Base-by-base conservation (phyloP, 768 basidiomycete species). In the Pulveroboletus sp. region DNA sequence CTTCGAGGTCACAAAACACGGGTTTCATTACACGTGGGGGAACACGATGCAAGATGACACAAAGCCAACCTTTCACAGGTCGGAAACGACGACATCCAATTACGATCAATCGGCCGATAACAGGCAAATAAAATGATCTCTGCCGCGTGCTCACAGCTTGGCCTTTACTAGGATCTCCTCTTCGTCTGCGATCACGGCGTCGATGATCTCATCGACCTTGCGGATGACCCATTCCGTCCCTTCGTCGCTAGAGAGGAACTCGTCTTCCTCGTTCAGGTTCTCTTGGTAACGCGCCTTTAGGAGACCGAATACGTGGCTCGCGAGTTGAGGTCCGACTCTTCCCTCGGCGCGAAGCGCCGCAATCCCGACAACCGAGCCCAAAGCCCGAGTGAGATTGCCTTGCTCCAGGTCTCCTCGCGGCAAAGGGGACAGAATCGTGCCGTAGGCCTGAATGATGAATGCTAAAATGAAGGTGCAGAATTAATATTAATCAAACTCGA, bases 181-280 rank as follows among this genome's bases (percentile, higher is more conserved):
- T 45, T 67, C 72, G 58, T 68, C 74, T 65, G 75, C 70, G 63
- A 74, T 76, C 58, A 89, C 81, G 51, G 82, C 83, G 68, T 89
- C 87, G 55, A 86, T 74, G 68, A 93, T 79, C 60, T 82, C 76
- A 72, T 94, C 92, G 45, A 91, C 81, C 41, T 80, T 86, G 61
- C 85, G 82, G 60, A 93, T 73, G 43, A 93, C 83, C 92, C 92
- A 94, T 70, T 87, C 86, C 17, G 87, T 80, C 29, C 92, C 92
- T 67, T 92, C 87, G 63, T 93, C 91, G 52, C 79, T 86, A 20
- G 86, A 76, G 34, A 94, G 78, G 85, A 86, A 94, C 50, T 70
- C 74, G 64, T 91, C 89, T 67, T 86, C 88, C 58, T 79, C 77
- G 56, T 71, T 82, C 56, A 81, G 73, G 30, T 77, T 76, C 45